Percentiles rank a stretch among this genome's conserved stretches.
phyloP scores from a whole-genome alignment of 345 rosid species.

The Brassica rapa region DNA sequence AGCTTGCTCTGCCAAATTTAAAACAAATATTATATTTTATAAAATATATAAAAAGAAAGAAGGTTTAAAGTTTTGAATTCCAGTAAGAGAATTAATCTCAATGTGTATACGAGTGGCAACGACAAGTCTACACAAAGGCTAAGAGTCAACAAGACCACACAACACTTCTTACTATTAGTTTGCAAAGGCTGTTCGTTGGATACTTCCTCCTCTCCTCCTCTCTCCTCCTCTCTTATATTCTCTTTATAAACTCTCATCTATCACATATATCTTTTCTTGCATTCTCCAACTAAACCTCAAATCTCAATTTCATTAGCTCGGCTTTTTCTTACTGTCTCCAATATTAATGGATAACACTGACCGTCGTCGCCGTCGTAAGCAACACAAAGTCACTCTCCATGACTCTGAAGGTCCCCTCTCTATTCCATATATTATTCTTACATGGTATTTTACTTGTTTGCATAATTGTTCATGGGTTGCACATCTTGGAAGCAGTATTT shows the following conservation, averaged over 20 bases:
- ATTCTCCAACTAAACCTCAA: constrained; percentile 14
- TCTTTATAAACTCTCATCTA: constrained; percentile 30
- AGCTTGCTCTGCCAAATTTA: neutral
- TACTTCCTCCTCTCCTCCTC: constrained; percentile 13
- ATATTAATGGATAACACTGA: constrained; percentile 33
- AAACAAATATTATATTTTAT: neutral
- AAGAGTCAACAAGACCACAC: constrained; percentile 42
- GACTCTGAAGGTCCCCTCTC: constrained; percentile 39
- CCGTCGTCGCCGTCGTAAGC: constrained; percentile 38
- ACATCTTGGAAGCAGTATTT: constrained; percentile 6
- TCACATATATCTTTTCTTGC: constrained; percentile 6
- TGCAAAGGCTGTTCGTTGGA: constrained; percentile 40
- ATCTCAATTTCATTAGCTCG: neutral
- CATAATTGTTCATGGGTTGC: neutral
- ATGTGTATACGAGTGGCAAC: constrained; percentile 34
- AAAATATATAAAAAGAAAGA: neutral
- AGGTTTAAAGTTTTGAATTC: neutral
- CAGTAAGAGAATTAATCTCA: constrained; percentile 22
- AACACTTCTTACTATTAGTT: constrained; percentile 33
- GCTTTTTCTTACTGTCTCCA: neutral
- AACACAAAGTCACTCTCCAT: constrained; percentile 20
- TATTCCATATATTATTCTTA: neutral
- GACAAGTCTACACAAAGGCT: constrained; percentile 39
- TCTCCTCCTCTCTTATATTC: neutral
- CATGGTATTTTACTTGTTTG: neutral